These are phyloP conservation scores for Phallus indusiatus DNA, from an alignment of 768 basidiomycete species.

Conservation along the genomic window DNA sequence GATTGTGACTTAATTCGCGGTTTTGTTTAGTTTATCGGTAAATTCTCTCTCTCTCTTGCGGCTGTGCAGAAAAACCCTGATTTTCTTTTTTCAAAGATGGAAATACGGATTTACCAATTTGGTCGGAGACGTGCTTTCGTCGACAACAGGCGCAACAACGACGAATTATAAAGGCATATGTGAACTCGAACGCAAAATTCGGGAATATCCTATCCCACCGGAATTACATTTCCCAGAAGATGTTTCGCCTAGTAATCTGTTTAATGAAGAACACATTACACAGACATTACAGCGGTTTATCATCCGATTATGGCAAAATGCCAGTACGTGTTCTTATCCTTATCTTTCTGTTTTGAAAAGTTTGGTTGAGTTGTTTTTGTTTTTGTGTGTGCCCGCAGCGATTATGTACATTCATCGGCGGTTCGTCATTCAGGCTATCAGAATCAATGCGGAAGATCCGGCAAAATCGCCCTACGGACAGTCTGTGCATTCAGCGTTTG, in stretches of 20 bases:
- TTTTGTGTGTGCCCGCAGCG: constrained; percentile 27
- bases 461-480: constrained; percentile 62
- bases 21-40: constrained; percentile 5
- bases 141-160: constrained; percentile 30
- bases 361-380: constrained; percentile 2
- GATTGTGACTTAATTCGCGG: not conserved
- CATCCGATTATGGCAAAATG: constrained; percentile 6
- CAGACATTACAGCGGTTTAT: constrained; percentile 6
- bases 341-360: not conserved
- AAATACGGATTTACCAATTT: constrained; percentile 7
- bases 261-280: not conserved
- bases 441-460: constrained; percentile 64
- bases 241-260: not conserved
- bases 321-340: constrained; percentile 1
- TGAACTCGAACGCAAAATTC: constrained; percentile 56
- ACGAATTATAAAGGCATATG: constrained; percentile 57
- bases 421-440: constrained; percentile 66
- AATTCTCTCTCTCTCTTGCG: not conserved
- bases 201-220: constrained; percentile 57
- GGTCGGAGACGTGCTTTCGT: constrained; percentile 6
- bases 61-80: not conserved
- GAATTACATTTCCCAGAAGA: constrained; percentile 35
- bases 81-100: not conserved
- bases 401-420: constrained; percentile 63
- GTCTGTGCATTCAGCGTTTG: constrained; percentile 67